Base-by-base conservation (phyloP, 257 asterid genomes). In the Solanum arcanum region DNA sequence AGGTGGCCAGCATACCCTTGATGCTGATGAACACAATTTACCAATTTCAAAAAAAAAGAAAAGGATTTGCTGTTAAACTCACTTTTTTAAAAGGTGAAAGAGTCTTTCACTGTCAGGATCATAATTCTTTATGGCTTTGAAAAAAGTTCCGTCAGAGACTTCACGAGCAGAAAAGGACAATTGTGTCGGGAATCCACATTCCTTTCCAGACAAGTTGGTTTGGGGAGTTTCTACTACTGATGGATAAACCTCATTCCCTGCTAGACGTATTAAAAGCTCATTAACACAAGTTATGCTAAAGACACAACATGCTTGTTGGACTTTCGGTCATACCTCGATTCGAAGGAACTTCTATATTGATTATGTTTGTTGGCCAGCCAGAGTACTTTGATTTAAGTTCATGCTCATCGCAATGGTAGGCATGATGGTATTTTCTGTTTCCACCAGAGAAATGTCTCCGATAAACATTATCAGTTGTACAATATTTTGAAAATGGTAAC, bases 291-390 rank as follows among this genome's bases (percentile, higher is more conserved):
- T 86, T 68, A 59, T 44, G 86, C 81, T 35, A 83, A 33, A 70
- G 46, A 37, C 72, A 59, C 11, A 59, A 70, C 47, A 52, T 35
- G 35, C 12, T 76, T 49, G 74, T 70, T 66, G 87, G 83, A 87
- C 12, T 86, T 74, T 49, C 89, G 56, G 77, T 72, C 76, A 47
- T 91, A 95, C 99, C 99, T 93, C 92, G 92, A 86, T 73, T 83
- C 83, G 95, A 90, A 90, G 99, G 99, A 88, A 96, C 89, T 92
- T 97, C 99, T 81, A 97, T 91, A 89, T 94, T 97, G 88, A 96
- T 88, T 87, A 95, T 90, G 88, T 97, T 97, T 27, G 99, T 97
- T 73, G 99, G 99, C 99, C 99, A 97, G 73, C 99, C 99, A 84
- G 99, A 97, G 89, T 93, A 95, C 90, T 96, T 93, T 6, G 92